These are phyloP conservation scores for Obelidium mucronatum DNA, from an alignment of 192 early-diverging fungal genomes.

Conservation along the genomic window DNA sequence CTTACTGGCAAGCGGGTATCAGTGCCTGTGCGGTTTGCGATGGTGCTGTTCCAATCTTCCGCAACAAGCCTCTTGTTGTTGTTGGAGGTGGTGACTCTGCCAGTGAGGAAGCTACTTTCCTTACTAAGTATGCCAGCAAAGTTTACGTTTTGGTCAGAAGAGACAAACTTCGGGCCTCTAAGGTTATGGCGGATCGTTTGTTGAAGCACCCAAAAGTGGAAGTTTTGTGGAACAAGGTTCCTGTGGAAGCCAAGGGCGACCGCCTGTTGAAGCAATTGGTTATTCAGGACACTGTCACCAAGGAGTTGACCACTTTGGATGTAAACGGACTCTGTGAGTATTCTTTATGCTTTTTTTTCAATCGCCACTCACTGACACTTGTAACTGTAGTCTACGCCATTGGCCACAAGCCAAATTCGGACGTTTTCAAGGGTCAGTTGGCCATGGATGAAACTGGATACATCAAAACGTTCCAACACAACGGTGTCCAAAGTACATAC, in stretches of 20 bases:
- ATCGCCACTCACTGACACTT: conserved; percentile 71
- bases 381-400: conserved; percentile 95
- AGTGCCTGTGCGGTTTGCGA: conserved; percentile 99
- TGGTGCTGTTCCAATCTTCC: conserved; percentile 96
- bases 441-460: conserved; percentile 89
- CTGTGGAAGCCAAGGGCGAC: conserved; percentile 88
- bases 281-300: conserved; percentile 79
- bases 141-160: conserved; percentile 95
- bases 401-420: conserved; percentile 80
- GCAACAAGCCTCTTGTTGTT: conserved; percentile 93
- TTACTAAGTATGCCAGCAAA: conserved; percentile 96
- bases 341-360: conserved; percentile 98
- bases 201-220: conserved; percentile 89
- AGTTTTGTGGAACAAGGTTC: conserved; percentile 88
- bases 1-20: conserved; percentile 98
- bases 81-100: conserved; percentile 82
- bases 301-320: conserved; percentile 67
- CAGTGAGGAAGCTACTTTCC: conserved; percentile 91
- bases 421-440: conserved; percentile 68
- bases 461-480: conserved; percentile 73
- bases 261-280: conserved; percentile 77
- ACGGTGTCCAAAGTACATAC: conserved; percentile 70
- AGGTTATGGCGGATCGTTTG: conserved; percentile 95
- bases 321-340: conserved; percentile 92
- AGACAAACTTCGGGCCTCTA: conserved; percentile 94